Conservation (phyloP, 129 eudicot species). For the Tagetes erecta region DNA sequence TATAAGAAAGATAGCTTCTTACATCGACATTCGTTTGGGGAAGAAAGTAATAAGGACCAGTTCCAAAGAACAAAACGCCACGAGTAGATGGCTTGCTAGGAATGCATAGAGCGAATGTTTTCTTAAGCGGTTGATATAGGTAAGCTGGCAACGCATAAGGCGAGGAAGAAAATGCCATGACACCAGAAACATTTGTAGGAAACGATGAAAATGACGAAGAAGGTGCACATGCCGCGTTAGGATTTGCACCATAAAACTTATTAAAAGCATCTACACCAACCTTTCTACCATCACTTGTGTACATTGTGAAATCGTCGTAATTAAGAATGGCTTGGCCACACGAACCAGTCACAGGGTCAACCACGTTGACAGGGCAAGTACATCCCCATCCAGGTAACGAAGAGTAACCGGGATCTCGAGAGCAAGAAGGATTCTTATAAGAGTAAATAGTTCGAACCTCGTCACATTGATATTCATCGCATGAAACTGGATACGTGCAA, state of each 20-base stretch:
- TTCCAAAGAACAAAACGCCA: slow-evolving; percentile 3
- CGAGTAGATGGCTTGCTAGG: slow-evolving; percentile 27
- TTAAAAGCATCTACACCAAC: not conserved
- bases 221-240: not conserved
- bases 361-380: slow-evolving; percentile 29
- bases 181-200: no score
- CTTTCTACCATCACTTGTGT: slow-evolving; percentile 13
- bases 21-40: slow-evolving; percentile 37
- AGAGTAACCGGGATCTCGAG: not conserved
- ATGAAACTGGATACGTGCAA: slow-evolving; percentile 30
- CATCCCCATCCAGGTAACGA: slow-evolving; percentile 29
- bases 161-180: no score
- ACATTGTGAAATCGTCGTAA: slow-evolving; percentile 1
- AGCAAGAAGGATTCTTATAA: slow-evolving; percentile 10
- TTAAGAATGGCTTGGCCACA: slow-evolving; percentile 21
- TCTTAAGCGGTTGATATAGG: slow-evolving; percentile 27
- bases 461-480: slow-evolving; percentile 33
- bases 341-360: slow-evolving; percentile 10
- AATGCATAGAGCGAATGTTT: slow-evolving; percentile 46
- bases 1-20: slow-evolving; percentile 30
- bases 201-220: no score
- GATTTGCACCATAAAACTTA: not conserved
- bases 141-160: slow-evolving; percentile 32
- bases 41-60: slow-evolving; percentile 20
- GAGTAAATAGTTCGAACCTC: slow-evolving; percentile 31